Evolutionary conservation across 768 basidiomycete genomes (phyloP).

Genomic region (Agaricus sinodeliciosus): DNA sequence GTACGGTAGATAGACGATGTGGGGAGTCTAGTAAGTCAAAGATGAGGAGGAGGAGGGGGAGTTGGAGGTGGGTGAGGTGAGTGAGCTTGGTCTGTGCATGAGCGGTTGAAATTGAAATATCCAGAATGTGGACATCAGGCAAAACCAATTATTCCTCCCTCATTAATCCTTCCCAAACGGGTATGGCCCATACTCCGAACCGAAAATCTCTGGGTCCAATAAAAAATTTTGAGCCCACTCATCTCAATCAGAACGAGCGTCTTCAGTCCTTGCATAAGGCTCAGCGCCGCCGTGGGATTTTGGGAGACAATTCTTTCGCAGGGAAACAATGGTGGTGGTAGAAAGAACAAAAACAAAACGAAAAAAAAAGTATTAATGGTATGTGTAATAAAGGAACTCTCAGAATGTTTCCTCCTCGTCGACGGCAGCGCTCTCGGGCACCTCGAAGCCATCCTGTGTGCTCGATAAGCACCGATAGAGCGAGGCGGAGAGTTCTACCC

Average conservation of each 20-base stretch:
- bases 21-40: neutral
- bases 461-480: neutral
- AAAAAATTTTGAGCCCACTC: constrained; percentile 21
- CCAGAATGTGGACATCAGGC: constrained; percentile 16
- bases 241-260: constrained; percentile 33
- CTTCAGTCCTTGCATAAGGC: constrained; percentile 37
- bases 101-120: neutral
- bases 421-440: constrained; percentile 55
- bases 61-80: constrained; percentile 1
- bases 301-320: neutral
- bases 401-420: constrained; percentile 84
- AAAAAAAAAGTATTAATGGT: neutral
- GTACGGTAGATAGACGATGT: neutral
- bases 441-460: constrained; percentile 85
- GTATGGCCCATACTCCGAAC: no score
- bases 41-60: neutral
- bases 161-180: neutral
- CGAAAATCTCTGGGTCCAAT: constrained; percentile 36
- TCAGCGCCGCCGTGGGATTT: no score
- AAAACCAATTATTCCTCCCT: neutral
- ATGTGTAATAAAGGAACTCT: neutral
- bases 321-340: neutral
- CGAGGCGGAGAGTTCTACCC: constrained; percentile 16
- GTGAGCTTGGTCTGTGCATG: neutral
- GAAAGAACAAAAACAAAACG: neutral